A percentile compares a stretch with the other conserved stretches of the same genome.
Evolutionary conservation across 164 flowering plant species (phyloP).

Genomic region (Kalanchoe fedtschenkoi): DNA sequence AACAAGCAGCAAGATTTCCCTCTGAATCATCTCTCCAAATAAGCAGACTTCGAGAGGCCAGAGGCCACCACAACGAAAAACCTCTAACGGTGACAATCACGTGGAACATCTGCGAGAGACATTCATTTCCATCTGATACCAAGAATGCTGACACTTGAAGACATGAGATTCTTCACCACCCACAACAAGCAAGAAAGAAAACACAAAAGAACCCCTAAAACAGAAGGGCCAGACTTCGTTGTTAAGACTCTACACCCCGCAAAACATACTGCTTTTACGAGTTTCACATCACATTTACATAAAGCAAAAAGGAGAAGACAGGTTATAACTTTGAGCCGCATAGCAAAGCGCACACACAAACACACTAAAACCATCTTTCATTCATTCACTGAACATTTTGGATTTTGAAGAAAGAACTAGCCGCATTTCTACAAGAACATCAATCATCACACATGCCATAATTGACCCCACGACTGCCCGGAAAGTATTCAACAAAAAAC

Average conservation of each 20-base stretch:
- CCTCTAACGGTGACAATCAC: not conserved
- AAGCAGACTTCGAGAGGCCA: slow-evolving; percentile 1
- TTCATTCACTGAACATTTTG: too few species aligned
- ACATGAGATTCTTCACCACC: slow-evolving; percentile 2
- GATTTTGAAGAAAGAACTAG: too few species aligned
- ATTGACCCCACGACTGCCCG: too few species aligned
- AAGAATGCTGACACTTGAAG: not conserved
- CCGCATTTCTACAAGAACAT: too few species aligned
- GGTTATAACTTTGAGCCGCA: too few species aligned
- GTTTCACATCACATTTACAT: too few species aligned
- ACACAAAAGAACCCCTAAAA: not conserved
- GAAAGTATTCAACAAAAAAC: too few species aligned
- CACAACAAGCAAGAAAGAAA: slow-evolving; percentile 3
- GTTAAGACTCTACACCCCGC: not conserved
- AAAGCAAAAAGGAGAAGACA: too few species aligned
- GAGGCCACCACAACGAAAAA: not conserved
- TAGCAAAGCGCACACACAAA: too few species aligned
- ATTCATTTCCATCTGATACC: not conserved
- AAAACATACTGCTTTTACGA: not conserved
- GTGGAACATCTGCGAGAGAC: not conserved
- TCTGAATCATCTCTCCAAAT: not conserved
- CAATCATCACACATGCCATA: too few species aligned
- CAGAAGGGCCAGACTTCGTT: not conserved
- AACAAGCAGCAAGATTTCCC: not conserved
- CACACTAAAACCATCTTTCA: too few species aligned